Evolutionary conservation across 1,139 yeast genomes (phyloP).

Genomic region (Nakaseomyces bracarensis): DNA sequence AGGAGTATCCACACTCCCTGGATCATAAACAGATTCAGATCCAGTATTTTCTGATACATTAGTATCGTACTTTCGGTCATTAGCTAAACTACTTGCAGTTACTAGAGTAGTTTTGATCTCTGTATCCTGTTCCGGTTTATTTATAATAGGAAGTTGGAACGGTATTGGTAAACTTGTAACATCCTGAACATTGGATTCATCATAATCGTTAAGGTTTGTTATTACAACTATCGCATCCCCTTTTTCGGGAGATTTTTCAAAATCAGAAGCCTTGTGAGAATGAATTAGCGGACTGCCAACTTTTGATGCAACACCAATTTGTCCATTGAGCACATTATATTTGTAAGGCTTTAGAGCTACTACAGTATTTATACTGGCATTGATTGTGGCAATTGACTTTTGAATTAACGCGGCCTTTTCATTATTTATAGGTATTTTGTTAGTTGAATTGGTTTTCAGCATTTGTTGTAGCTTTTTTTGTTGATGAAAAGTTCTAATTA

Average conservation of each 20-base stretch:
- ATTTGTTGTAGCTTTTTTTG: slow-evolving; percentile 8
- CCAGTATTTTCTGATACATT: background rate
- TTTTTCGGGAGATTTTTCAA: background rate
- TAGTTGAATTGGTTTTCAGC: slow-evolving; percentile 9
- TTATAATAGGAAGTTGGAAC: slow-evolving; percentile 16
- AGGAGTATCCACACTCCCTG: slow-evolving; percentile 7
- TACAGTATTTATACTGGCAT: slow-evolving; percentile 4
- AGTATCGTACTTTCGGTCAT: slow-evolving; percentile 1
- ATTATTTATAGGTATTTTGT: background rate
- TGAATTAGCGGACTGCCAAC: background rate
- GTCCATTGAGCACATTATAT: slow-evolving; percentile 11
- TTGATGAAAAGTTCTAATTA: slow-evolving; percentile 8
- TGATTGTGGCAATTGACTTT: slow-evolving; percentile 6
- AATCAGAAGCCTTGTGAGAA: slow-evolving; percentile 1
- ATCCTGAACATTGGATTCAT: slow-evolving; percentile 24
- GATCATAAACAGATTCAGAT: background rate
- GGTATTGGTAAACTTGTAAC: slow-evolving; percentile 28
- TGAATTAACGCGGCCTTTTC: slow-evolving; percentile 4
- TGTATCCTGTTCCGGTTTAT: slow-evolving; percentile 5
- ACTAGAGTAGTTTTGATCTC: background rate
- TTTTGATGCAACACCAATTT: slow-evolving; percentile 1
- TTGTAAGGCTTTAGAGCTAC: slow-evolving; percentile 12
- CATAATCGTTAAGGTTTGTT: slow-evolving; percentile 14
- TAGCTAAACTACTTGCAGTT: background rate
- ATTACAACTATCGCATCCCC: slow-evolving; percentile 2